Base-by-base conservation (phyloP, 1,139 yeast genomes). In the Yamadazyma sp. region DNA sequence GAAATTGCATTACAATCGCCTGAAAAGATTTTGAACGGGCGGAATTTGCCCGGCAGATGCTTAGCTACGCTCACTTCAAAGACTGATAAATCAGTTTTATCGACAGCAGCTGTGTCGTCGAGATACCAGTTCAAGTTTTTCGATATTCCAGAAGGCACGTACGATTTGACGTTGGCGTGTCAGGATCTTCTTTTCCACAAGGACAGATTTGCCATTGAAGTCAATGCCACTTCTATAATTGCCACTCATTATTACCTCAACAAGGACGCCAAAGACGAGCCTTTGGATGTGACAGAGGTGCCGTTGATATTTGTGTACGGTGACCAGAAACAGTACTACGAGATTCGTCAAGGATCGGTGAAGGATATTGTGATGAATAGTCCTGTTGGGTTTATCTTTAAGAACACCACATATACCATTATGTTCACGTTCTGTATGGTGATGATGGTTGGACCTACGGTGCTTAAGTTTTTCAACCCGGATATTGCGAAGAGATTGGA, bases 321-420 rank as follows among this genome's bases (percentile, higher is more conserved):
- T 9, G 57, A 49, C 15, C 37, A 47, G 26, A 64, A 64, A 41
- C 56, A 61, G 39, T 70, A 62, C 49, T 71, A 70, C 45, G 71
- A 66, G 44, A 44, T 43, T n/a, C 51, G 65, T 7, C 61, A 51
- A 42, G 62, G 67, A n/a, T 56, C 68, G 5, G 34, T 70, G 13
- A 36, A 39, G 9, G 67, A 62, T 33, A 59, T 70, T 62, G 35
- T 70, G 3, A 44, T 62, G 59, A 57, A 58, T 38, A 64, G 75
- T 54, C 77, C 77, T 3, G 56, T 71, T 33, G 77, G 76, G 11
- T 60, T 66, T 43, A 67, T 71, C 17, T 69, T 71, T 51, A 57
- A 54, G 41, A 70, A 62, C 50, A 57, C 49, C 26, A 36, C 55
- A n/a, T 70, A 66, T 47, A 67, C 76, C 6, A 46, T 61, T 8